These are phyloP conservation scores for Clonostachys chloroleuca DNA, from an alignment of 2,329 filamentous ascomycete species.

Conservation along the genomic window DNA sequence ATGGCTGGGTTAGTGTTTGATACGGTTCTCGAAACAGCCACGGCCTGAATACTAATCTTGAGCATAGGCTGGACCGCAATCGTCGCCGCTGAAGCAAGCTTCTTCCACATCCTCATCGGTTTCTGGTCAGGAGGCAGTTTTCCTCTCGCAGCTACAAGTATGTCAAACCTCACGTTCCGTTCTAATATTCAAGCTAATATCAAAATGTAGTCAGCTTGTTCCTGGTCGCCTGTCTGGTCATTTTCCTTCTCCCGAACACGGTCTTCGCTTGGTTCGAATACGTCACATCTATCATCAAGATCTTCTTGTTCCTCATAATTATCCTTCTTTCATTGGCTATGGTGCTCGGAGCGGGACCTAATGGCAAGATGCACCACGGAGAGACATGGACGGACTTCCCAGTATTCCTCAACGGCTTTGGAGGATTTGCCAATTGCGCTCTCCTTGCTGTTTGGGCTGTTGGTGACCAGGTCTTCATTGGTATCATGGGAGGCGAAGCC, in stretches of 20 bases:
- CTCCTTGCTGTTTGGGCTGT: background rate
- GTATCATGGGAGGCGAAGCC: slow-evolving; percentile 32
- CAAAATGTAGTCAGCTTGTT: no score
- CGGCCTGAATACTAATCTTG: no score
- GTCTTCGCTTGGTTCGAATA: background rate
- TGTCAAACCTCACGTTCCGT: no score
- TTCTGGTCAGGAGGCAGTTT: slow-evolving; percentile 16
- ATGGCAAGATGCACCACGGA: background rate
- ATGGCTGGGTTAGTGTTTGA: slow-evolving; percentile 28
- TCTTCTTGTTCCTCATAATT: background rate
- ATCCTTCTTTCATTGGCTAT: background rate
- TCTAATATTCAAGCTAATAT: no score
- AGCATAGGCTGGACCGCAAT: slow-evolving; percentile 18
- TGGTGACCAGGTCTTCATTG: background rate
- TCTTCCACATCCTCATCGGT: slow-evolving; percentile 46
- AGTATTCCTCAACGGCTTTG: no score
- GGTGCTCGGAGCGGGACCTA: background rate
- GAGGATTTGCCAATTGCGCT: background rate
- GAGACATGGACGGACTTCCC: background rate
- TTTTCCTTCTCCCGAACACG: background rate
- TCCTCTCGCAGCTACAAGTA: no score
- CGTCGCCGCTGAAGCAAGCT: slow-evolving; percentile 49
- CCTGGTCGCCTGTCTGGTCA: background rate
- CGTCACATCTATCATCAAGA: background rate
- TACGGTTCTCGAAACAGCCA: no score